These are phyloP conservation scores for Citrus sinensis DNA, from an alignment of 345 rosid species.

Conservation along the genomic window DNA sequence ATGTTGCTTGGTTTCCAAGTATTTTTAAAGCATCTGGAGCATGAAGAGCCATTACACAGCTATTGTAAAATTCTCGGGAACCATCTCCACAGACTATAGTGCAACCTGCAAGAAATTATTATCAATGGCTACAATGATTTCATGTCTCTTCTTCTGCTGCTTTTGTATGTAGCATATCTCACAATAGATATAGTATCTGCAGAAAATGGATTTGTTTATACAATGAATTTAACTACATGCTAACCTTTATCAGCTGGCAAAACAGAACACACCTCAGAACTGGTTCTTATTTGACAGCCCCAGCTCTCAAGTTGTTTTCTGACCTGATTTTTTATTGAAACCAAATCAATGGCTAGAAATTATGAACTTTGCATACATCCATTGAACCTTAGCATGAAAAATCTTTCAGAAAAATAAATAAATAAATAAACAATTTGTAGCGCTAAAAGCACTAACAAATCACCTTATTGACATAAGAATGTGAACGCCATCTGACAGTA, in stretches of 20 bases:
- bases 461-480: slow-evolving; percentile 67
- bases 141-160: neutral
- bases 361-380: neutral
- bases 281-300: slow-evolving; percentile 67
- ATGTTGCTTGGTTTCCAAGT: slow-evolving; percentile 65
- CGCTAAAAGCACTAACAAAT: neutral
- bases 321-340: slow-evolving; percentile 37
- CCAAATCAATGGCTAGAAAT: neutral
- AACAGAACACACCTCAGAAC: slow-evolving; percentile 52
- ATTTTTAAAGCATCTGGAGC: slow-evolving; percentile 75
- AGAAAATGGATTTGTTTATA: neutral
- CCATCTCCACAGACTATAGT: slow-evolving; percentile 47
- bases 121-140: neutral
- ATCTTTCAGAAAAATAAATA: neutral
- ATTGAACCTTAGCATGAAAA: neutral
- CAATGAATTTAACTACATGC: neutral
- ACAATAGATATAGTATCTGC: too few species aligned
- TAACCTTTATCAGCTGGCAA: slow-evolving; percentile 42
- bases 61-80: slow-evolving; percentile 37
- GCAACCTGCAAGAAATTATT: slow-evolving; percentile 37
- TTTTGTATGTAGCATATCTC: neutral
- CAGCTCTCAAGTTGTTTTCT: slow-evolving; percentile 53
- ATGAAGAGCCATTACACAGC: slow-evolving; percentile 64
- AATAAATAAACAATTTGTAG: neutral
- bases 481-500: slow-evolving; percentile 67